These are phyloP conservation scores for Aquilaria sinensis DNA, from an alignment of 345 rosid genomes.

Conservation along the genomic window DNA sequence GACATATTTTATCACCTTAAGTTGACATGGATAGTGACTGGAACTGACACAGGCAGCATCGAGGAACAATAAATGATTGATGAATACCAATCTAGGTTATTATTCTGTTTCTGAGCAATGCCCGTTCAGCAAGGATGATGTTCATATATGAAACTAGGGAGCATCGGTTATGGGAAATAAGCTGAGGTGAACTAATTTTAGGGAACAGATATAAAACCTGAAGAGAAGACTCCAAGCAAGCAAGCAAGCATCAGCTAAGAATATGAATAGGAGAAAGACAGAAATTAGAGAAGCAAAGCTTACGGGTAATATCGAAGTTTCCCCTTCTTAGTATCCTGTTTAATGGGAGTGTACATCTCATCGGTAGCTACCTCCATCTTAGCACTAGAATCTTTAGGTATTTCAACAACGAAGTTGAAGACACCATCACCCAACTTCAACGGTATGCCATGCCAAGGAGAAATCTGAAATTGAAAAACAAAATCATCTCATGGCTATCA, in stretches of 20 bases:
- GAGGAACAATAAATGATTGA: too few species aligned
- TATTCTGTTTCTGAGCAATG: too few species aligned
- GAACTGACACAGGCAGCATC: too few species aligned
- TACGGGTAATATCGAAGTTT: slow-evolving; percentile 71
- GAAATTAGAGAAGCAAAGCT: slow-evolving; percentile 16
- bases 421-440: slow-evolving; percentile 73
- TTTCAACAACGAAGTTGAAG: slow-evolving; percentile 80
- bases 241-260: not conserved
- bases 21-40: too few species aligned
- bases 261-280: not conserved
- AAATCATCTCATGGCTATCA: too few species aligned
- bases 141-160: too few species aligned
- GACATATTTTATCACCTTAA: too few species aligned
- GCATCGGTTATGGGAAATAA: too few species aligned
- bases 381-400: slow-evolving; percentile 88
- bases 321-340: slow-evolving; percentile 57
- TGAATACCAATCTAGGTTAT: too few species aligned
- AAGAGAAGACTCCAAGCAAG: slow-evolving; percentile 1
- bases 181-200: not conserved
- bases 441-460: slow-evolving; percentile 97
- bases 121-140: too few species aligned
- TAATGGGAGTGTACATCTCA: slow-evolving; percentile 73
- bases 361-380: slow-evolving; percentile 99
- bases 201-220: not conserved
- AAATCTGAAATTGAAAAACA: slow-evolving; percentile 35